Evolutionary conservation across 2,329 filamentous ascomycete genomes (phyloP).

Genomic region (Cercospora sp.): DNA sequence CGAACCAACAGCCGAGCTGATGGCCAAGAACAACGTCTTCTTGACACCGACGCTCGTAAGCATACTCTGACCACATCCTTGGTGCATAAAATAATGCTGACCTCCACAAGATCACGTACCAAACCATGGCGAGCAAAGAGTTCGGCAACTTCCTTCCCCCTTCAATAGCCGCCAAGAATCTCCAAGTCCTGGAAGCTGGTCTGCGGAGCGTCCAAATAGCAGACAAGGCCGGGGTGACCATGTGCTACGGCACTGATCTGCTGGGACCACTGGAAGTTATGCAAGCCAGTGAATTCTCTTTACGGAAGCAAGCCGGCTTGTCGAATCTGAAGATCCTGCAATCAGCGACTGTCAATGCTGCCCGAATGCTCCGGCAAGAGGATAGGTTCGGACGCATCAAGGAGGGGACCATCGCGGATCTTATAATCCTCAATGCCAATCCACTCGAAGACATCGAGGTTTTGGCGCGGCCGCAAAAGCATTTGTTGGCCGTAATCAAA

Average conservation of each 20-base stretch:
- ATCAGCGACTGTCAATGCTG: slow-evolving; percentile 56
- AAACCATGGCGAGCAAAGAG: slow-evolving; percentile 49
- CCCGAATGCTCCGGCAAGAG: slow-evolving; percentile 51
- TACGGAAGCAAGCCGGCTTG: slow-evolving; percentile 49
- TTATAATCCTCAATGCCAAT: slow-evolving; percentile 55
- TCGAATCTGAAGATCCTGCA: slow-evolving; percentile 49
- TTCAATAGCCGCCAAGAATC: slow-evolving; percentile 52
- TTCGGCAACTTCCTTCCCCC: slow-evolving; percentile 49
- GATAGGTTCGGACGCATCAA: slow-evolving; percentile 53
- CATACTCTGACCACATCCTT: background rate
- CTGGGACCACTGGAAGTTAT: slow-evolving; percentile 52
- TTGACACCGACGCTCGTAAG: slow-evolving; percentile 56
- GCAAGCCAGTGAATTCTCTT: slow-evolving; percentile 53
- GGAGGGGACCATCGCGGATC: slow-evolving; percentile 54
- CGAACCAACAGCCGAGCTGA: slow-evolving; percentile 53
- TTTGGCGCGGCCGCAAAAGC: slow-evolving; percentile 51
- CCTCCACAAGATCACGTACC: slow-evolving; percentile 44
- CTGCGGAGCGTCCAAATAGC: slow-evolving; percentile 52
- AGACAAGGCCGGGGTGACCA: slow-evolving; percentile 53
- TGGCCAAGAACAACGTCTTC: slow-evolving; percentile 52
- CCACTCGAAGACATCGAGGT: slow-evolving; percentile 58
- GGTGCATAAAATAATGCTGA: slow-evolving; percentile 1
- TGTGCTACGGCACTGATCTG: slow-evolving; percentile 59
- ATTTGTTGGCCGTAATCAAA: slow-evolving; percentile 56
- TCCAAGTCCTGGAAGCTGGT: slow-evolving; percentile 51